Evolutionary conservation across 257 asterid genomes (phyloP), one percentile per base, ranked within the genome.

Genomic region (Gentiana macrophylla): DNA sequence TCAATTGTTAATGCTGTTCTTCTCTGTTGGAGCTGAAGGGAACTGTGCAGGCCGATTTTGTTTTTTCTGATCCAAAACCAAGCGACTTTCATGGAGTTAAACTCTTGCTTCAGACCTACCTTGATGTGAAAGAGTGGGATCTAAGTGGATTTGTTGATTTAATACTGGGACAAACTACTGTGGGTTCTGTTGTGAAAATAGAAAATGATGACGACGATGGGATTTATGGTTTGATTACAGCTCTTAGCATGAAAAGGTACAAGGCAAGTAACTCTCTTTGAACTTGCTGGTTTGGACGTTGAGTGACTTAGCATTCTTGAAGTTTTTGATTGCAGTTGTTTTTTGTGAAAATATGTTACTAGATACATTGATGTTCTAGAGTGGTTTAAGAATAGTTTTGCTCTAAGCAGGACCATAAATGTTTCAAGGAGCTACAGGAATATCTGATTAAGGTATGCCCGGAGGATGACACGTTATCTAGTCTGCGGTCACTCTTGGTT

Each of bases 41-140:
- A 59, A 73, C 53, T 62, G 86, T 89, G 44, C 98, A 85, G 78
- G 95, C 91, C 47, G 97, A 92, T 74, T 92, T 88, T 64, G 86
- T 74, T 60, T 92, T 88, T 84, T 83, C 85, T 67, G 98, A 84
- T 75, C 94, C 98, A 8, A 90, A 90, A 66, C 89, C 81, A 35
- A 65, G 65, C 12, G 98, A 84, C 67, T 90, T 84, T 67, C 94
- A 86, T 76, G 96, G 98, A 58, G 84, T 87, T 61, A 87, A 87
- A 77, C 64, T 77, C 66, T 81, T 84, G 53, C 83, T 90, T 56
- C 86, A 82, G 63, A 65, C 74, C 13, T 90, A 80, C 79, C 86
- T 90, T 51, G 94, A 83, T 67, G 62, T 77, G 61, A 77, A 67
- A 70, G 62, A 72, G 53, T 91, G 96, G 98, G 95, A 87, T 75